These are phyloP conservation scores for Chlorella sorokiniana DNA, from an alignment of 139 green algal species.

Conservation along the genomic window DNA sequence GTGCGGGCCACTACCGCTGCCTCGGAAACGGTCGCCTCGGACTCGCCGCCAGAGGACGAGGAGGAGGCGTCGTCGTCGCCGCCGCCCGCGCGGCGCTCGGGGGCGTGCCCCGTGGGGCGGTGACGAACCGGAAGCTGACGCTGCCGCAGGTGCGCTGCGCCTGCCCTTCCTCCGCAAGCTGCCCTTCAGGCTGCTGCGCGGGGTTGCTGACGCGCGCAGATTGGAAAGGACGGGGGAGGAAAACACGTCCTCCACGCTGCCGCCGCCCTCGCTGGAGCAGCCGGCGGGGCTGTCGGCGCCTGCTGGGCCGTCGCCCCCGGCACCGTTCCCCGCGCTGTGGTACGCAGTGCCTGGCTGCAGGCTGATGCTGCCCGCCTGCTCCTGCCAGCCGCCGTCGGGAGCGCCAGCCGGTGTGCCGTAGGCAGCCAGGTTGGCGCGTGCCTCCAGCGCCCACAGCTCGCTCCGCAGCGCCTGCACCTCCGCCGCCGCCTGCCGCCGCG, in stretches of 20 bases:
- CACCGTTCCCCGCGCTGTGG: not conserved
- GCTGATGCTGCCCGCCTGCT: conserved; percentile 29
- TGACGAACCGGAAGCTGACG: conserved; percentile 18
- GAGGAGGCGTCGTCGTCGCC: conserved; percentile 11
- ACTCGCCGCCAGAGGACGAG: conserved; percentile 30
- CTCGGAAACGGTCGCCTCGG: conserved; percentile 27
- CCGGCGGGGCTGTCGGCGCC: not conserved
- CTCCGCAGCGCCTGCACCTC: conserved; percentile 17
- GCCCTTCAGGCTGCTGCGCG: not conserved
- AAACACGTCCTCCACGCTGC: conserved; percentile 12
- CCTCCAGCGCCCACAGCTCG: conserved; percentile 28
- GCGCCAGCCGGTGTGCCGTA: conserved; percentile 21
- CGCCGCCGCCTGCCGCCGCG: not conserved
- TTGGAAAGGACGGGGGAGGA: not conserved
- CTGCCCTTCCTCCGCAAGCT: no score
- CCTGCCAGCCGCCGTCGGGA: not conserved
- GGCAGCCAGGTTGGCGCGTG: conserved; percentile 17
- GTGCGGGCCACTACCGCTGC: conserved; percentile 33
- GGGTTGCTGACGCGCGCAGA: not conserved
- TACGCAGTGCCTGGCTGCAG: conserved; percentile 19
- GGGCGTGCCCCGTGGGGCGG: not conserved
- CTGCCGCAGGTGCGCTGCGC: not conserved
- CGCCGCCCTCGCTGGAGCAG: not conserved
- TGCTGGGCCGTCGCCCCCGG: not conserved
- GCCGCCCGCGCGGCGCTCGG: not conserved